A percentile compares a stretch with the other conserved stretches of the same genome.
phyloP scores from a whole-genome alignment of 495 filamentous ascomycete species.

The Lophium mytilinum region DNA sequence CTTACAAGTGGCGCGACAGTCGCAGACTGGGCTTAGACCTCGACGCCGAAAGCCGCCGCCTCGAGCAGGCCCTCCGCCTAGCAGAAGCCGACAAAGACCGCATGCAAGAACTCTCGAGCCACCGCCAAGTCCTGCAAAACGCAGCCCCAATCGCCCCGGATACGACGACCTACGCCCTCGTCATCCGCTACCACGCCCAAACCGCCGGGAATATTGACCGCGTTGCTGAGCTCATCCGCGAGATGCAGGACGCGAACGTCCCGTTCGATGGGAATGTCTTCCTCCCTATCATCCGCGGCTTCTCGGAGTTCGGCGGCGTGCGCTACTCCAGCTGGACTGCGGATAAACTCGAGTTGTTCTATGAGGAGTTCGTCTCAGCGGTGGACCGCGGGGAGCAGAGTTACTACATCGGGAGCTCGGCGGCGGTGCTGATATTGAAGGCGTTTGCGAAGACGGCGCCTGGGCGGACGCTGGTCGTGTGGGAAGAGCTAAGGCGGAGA shows the following conservation, averaged over 20 bases:
- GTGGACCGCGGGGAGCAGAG: constrained; percentile 4
- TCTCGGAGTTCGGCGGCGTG: constrained; percentile 59
- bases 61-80: not conserved
- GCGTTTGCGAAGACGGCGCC: constrained; percentile 20
- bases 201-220: constrained; percentile 49
- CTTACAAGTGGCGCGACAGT: constrained; percentile 29
- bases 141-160: constrained; percentile 52
- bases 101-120: constrained; percentile 28
- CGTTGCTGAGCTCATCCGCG: constrained; percentile 50
- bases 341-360: constrained; percentile 43
- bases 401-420: constrained; percentile 7
- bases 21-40: constrained; percentile 36
- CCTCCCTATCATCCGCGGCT: constrained; percentile 64
- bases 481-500: constrained; percentile 21
- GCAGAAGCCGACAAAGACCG: constrained; percentile 41
- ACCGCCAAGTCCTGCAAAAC: constrained; percentile 42
- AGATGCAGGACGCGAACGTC: constrained; percentile 54
- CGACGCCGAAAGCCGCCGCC: constrained; percentile 5
- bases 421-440: constrained; percentile 14
- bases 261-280: constrained; percentile 55
- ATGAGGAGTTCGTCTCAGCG: constrained; percentile 26
- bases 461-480: constrained; percentile 21
- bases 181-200: constrained; percentile 46
- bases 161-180: constrained; percentile 54
- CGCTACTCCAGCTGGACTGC: constrained; percentile 56